A percentile compares a stretch with the other conserved stretches of the same genome.
Conservation (phyloP, 78 protist genomes). For the Cavenderia fasciculata region DNA sequence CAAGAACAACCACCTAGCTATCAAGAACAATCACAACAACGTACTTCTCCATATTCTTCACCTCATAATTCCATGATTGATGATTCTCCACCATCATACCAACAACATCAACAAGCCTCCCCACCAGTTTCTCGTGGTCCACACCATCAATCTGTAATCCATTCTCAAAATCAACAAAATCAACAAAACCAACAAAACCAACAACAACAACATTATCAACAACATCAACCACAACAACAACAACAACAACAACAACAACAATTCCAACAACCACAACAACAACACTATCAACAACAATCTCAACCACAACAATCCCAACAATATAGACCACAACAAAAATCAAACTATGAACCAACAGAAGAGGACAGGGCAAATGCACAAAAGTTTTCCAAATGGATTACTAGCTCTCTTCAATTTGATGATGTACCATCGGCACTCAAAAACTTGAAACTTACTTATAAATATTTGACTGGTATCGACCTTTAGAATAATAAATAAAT, state of each 20-base stretch:
- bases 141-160: conserved; percentile 10
- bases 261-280: neutral
- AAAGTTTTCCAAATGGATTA: conserved; percentile 69
- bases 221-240: neutral
- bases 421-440: conserved; percentile 53
- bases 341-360: conserved; percentile 31
- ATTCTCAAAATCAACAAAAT: conserved; percentile 11
- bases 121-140: too few species aligned
- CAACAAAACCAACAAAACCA: neutral
- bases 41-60: neutral
- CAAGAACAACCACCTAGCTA: neutral
- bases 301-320: neutral
- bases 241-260: conserved; percentile 1
- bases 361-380: conserved; percentile 25
- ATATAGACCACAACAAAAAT: neutral
- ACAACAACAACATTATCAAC: neutral
- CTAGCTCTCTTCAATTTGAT: conserved; percentile 59
- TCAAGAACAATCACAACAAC: neutral
- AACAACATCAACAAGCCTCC: neutral
- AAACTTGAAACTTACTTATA: conserved; percentile 52
- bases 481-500: neutral
- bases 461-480: conserved; percentile 67
- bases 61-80: conserved; percentile 6
- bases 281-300: neutral
- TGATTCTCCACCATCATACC: conserved; percentile 4